These are phyloP conservation scores for Suillus weaverae DNA, from an alignment of 768 basidiomycete genomes.

Conservation along the genomic window DNA sequence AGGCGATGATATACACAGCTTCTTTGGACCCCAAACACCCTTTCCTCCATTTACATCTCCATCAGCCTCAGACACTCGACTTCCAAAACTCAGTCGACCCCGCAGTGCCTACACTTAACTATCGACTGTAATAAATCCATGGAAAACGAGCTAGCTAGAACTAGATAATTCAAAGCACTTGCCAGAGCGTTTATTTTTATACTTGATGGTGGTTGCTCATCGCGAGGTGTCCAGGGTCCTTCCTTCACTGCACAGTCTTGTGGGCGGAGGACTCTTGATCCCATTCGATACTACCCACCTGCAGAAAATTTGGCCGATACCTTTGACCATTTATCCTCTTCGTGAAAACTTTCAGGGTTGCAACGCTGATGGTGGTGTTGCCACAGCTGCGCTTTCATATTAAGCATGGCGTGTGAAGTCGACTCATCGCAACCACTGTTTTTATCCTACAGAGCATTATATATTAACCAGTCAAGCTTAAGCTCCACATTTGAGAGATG, in stretches of 20 bases:
- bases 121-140: neutral
- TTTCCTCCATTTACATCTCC: slow-evolving; percentile 1
- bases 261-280: neutral
- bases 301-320: neutral
- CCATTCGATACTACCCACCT: neutral
- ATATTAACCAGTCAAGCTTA: too few relatives aligned
- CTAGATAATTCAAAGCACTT: neutral
- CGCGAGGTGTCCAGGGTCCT: neutral
- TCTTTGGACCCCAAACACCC: slow-evolving; percentile 31
- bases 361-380: neutral
- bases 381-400: neutral
- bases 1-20: slow-evolving; percentile 37
- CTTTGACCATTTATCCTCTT: neutral
- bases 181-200: neutral
- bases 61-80: neutral
- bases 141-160: neutral
- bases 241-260: too few relatives aligned
- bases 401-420: too few relatives aligned
- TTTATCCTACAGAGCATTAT: too few relatives aligned
- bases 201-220: neutral
- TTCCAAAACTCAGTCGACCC: neutral
- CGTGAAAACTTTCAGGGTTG: slow-evolving; percentile 5
- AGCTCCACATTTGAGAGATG: too few relatives aligned
- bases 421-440: too few relatives aligned
- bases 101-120: neutral